A percentile compares a stretch with the other conserved stretches of the same genome.
These are phyloP conservation scores for Eimeria acervulina DNA, from an alignment of 169 alveolate species.

Conservation along the genomic window DNA sequence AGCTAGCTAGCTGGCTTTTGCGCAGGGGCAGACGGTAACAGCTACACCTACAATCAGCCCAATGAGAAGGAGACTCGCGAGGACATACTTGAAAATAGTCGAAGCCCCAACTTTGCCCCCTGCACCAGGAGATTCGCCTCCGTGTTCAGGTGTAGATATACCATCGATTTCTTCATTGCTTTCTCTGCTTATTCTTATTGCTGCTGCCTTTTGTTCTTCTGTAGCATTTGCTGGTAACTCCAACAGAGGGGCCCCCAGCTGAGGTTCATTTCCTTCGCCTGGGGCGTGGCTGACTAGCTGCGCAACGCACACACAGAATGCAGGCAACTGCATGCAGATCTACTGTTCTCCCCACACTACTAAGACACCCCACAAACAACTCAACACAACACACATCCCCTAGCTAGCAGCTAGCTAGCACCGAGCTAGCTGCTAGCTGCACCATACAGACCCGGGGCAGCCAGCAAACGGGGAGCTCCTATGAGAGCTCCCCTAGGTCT, in stretches of 20 bases:
- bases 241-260: not conserved
- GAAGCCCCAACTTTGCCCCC: conserved; percentile 15
- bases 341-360: too few relatives aligned
- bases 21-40: conserved; percentile 41
- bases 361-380: too few relatives aligned
- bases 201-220: not conserved
- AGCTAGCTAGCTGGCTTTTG: too few relatives aligned
- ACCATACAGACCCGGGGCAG: too few relatives aligned
- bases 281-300: conserved; percentile 39
- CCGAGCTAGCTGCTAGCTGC: too few relatives aligned
- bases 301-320: too few relatives aligned
- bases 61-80: conserved; percentile 42
- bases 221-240: conserved; percentile 23
- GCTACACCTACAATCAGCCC: conserved; percentile 12
- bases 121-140: conserved; percentile 34
- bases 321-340: too few relatives aligned
- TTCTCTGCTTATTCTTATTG: not conserved
- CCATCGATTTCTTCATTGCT: conserved; percentile 42
- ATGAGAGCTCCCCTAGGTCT: too few relatives aligned
- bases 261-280: not conserved
- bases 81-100: conserved; percentile 24
- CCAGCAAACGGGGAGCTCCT: too few relatives aligned
- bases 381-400: too few relatives aligned
- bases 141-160: conserved; percentile 34
- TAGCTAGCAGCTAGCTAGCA: too few relatives aligned